Base-by-base conservation (phyloP, 2,329 filamentous ascomycete species). In the Beauveria bassiana region DNA sequence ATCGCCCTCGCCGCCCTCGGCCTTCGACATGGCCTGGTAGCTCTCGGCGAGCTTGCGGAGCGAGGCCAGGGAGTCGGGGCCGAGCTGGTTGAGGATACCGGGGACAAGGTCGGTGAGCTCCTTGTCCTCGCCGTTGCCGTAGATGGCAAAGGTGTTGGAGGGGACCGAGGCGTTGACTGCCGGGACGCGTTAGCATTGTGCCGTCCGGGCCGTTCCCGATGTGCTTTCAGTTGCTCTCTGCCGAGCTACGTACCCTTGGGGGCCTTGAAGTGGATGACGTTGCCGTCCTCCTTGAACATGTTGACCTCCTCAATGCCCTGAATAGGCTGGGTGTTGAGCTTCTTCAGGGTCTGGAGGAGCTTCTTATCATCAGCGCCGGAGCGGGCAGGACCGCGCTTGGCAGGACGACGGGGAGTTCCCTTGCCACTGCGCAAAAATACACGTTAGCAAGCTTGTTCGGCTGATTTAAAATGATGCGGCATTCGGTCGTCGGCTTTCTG, bases 271-370 rank as follows among this genome's bases (percentile, higher is more conserved):
- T 99, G 95, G 75, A 99, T 98, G 78, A 99, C 95, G 79, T 99
- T 99, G 79, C 95, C 95, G 77, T 99, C 95, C 76, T 90, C 89
- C 90, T 99, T 99, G 89, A 99, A 99, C 95, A 99, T 99, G 89
- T 99, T 99, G 78, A 99, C 95, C 85, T 99, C 95, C 87, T 99
- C 95, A 73, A 99, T 99, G 69, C 90, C 91, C 84, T 96, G 93
- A 80, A 99, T 98, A 73, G 95, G 95, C 86, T 99, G 95, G 64
- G 96, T 93, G 81, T 98, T 98, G 78, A 99, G 87, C 89, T 99
- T 99, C 90, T 99, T 99, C 69, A 99, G 86, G 66, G 91, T 83
- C 65, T 88, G 86, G 83, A 99, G 95, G 68, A 99, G 91, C 87
- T 99, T 99, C 91, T 97, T 98, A 88, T 99, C 95, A 77, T 99